Evolutionary conservation across 352 stramenopile species (phyloP), one percentile per base, ranked within the genome.

Genomic region (Pythium aphanidermatum): DNA sequence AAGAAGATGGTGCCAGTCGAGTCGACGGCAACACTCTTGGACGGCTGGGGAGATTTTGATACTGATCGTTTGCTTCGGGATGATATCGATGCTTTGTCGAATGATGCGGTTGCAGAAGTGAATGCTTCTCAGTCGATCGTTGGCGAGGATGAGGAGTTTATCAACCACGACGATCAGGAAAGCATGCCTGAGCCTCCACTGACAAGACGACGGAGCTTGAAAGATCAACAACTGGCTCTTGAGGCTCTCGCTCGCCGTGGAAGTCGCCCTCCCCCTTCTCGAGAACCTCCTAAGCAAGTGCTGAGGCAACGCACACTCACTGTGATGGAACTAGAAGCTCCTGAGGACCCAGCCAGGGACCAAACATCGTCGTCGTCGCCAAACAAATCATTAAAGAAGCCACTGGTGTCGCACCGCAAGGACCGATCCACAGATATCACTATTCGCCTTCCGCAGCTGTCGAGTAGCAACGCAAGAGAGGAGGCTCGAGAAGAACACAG

Each of bases 31-130:
- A 33, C 33, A 2, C 24, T 32, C n/a, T 42, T 69, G n/a, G 51
- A 62, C n/a, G 73, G 56, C 36, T 86, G 73, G 73, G 70, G 66
- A 4, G 70, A 86, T 26, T 78, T 81, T 27, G 61, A 86, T 29
- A 47, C 70, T 2, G 73, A 85, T 45, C 59, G 50, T 34, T 46
- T 84, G 23, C 46, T 84, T 21, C 36, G 1, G 8, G 17, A 30
- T 33, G 24, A n/a, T 13, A 32, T 29, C 55, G 16, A 44, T 55
- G 31, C 24, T 65, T 32, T 9, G 31, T 3, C 48, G 32, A 30
- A 58, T 39, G 34, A 16, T 0, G 27, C 38, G 21, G 49, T 47
- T 28, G 24, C 12, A 10, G 26, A 31, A 9, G 39, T 10, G 39
- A 33, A 12, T 33, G 23, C 2, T 21, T 3, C 10, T 9, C 24